phyloP scores from a whole-genome alignment of 495 filamentous ascomycete genomes.

The Parachaetomium inaequale region DNA sequence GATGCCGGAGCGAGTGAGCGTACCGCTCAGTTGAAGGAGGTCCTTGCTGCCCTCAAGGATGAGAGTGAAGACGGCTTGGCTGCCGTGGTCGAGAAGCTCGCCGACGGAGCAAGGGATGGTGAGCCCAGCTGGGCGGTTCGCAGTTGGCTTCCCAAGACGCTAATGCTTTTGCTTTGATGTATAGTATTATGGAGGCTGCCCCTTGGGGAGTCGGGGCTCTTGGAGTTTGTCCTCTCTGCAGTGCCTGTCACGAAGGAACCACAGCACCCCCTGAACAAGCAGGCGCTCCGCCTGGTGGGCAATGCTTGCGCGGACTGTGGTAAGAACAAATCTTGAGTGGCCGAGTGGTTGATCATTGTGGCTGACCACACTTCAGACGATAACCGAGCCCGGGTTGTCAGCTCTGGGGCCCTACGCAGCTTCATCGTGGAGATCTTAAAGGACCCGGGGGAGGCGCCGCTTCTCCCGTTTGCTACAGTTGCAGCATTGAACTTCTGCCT shows the following conservation, averaged over 20 bases:
- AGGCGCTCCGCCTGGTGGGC: slow-evolving; percentile 66
- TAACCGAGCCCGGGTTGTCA: slow-evolving; percentile 64
- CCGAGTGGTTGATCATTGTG: slow-evolving; percentile 3
- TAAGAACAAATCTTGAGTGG: slow-evolving; percentile 30
- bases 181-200: slow-evolving; percentile 55
- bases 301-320: slow-evolving; percentile 81
- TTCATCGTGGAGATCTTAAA: slow-evolving; percentile 54
- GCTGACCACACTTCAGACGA: slow-evolving; percentile 51
- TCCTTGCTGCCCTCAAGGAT: slow-evolving; percentile 29
- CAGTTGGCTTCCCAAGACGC: no score
- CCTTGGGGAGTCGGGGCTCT: slow-evolving; percentile 63
- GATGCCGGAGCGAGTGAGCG: slow-evolving; percentile 13
- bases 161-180: background rate
- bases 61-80: slow-evolving; percentile 41
- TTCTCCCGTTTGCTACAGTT: slow-evolving; percentile 56
- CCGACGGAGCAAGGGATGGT: slow-evolving; percentile 66
- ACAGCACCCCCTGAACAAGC: slow-evolving; percentile 37
- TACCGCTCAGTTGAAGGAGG: slow-evolving; percentile 24
- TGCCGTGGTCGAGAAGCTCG: slow-evolving; percentile 56
- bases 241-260: slow-evolving; percentile 42
- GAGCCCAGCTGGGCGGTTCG: slow-evolving; percentile 30
- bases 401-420: slow-evolving; percentile 51
- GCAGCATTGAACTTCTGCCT: slow-evolving; percentile 72
- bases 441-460: slow-evolving; percentile 47
- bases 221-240: slow-evolving; percentile 61